Base-by-base conservation (phyloP, 1,139 yeast species). In the Petasospora fabianii region DNA sequence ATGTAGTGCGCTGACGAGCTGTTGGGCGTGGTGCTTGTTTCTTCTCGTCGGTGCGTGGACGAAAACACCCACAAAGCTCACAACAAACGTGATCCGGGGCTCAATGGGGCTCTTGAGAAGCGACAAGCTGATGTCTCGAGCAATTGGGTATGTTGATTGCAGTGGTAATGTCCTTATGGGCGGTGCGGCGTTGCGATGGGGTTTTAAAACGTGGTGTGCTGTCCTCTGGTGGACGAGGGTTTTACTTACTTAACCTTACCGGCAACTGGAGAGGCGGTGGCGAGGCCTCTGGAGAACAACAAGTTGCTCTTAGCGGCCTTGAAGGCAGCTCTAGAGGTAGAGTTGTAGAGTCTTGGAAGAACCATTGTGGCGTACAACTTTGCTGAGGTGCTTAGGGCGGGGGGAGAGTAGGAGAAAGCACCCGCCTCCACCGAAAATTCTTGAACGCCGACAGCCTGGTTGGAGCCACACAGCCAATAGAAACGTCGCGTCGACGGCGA, bases 341-440 rank as follows among this genome's bases (percentile, higher is more conserved):
- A 76, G 75, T 88, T 84, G 73, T 84, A 81, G 73, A 87, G 81
- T 81, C 95, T 87, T 71, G 96, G 92, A 70, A 82, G 74, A 72
- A 77, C 84, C 85, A 79, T 79, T 41, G 44, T 55, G 47, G 35
- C 24, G 32, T 21, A 24, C 29, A 28, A 29, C 41, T 17, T 34
- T 38, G 28, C 6, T n/a, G 22, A 4, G 19, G 29, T 10, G 30
- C 10, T 12, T 13, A 27, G 26, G 32, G 30, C 22, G 15, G 31
- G 22, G 34, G 24, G 29, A 19, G 35, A 21, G 27, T 22, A 13
- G 19, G 24, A 38, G 38, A 36, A 27, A 29, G 36, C 19, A 15
- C n/a, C 28, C 34, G 32, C 30, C 34, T 36, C 35, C 32, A 38
- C 39, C 47, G 42, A 35, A 45, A 47, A 48, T 41, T 42, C 42